Conservation (phyloP, 768 basidiomycete genomes). For the Pleurotus citrinopileatus region DNA sequence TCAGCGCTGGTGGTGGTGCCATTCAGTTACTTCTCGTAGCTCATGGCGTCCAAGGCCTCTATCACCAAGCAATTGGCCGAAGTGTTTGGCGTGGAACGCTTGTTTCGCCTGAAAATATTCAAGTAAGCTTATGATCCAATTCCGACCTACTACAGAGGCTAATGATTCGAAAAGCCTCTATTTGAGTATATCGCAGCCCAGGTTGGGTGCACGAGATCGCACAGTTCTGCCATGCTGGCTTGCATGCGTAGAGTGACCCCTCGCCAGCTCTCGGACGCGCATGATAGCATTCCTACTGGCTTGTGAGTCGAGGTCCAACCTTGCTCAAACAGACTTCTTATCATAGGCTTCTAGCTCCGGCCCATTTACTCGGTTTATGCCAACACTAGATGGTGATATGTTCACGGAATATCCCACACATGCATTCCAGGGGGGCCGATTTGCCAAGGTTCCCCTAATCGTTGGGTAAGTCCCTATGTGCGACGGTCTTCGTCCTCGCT, state of each 20-base stretch:
- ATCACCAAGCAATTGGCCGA: constrained; percentile 57
- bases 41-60: constrained; percentile 35
- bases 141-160: no score
- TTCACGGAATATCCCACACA: constrained; percentile 48
- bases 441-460: constrained; percentile 50
- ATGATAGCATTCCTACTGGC: constrained; percentile 38
- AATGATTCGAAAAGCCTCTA: no score
- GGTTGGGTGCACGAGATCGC: constrained; percentile 47
- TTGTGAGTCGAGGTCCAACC: constrained; percentile 32
- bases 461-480: constrained; percentile 42
- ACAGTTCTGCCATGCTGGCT: constrained; percentile 30
- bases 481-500: background rate
- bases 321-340: background rate
- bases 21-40: constrained; percentile 54
- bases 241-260: constrained; percentile 50
- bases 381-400: constrained; percentile 49
- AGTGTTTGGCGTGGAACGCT: constrained; percentile 54
- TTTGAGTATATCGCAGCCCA: constrained; percentile 48
- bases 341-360: constrained; percentile 33
- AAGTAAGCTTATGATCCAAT: constrained; percentile 32
- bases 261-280: constrained; percentile 48
- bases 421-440: constrained; percentile 40
- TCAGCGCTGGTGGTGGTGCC: constrained; percentile 15
- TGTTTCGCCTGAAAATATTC: constrained; percentile 47
- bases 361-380: constrained; percentile 26